Conservation (phyloP, 2,329 filamentous ascomycete species). For the Byssothecium circinans region DNA sequence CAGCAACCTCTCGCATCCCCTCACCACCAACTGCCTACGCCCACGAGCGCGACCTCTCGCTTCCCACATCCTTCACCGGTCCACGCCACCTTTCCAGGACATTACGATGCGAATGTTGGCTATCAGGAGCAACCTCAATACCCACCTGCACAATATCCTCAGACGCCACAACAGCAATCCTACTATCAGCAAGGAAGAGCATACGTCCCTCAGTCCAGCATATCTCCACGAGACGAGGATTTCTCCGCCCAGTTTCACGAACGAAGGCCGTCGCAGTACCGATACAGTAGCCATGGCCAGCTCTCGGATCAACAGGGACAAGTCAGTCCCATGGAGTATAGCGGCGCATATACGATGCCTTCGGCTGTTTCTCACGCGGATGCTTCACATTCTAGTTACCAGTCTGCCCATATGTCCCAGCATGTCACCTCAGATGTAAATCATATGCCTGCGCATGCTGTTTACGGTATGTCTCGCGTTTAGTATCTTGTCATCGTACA, state of each 20-base stretch:
- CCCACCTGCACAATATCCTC: slow-evolving; percentile 28
- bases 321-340: slow-evolving; percentile 21
- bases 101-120: slow-evolving; percentile 21
- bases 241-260: slow-evolving; percentile 25
- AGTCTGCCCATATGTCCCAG: slow-evolving; percentile 39
- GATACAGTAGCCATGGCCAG: slow-evolving; percentile 30
- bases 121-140: slow-evolving; percentile 28
- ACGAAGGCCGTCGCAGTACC: slow-evolving; percentile 21
- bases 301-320: slow-evolving; percentile 19
- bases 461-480: slow-evolving; percentile 46
- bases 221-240: slow-evolving; percentile 25
- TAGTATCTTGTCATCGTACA: slow-evolving; percentile 39
- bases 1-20: slow-evolving; percentile 36
- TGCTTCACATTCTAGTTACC: slow-evolving; percentile 33
- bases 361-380: slow-evolving; percentile 29
- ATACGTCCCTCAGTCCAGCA: slow-evolving; percentile 25
- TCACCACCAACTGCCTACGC: slow-evolving; percentile 32
- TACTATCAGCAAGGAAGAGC: slow-evolving; percentile 30
- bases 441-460: slow-evolving; percentile 41
- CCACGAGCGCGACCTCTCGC: slow-evolving; percentile 34
- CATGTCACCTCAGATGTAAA: slow-evolving; percentile 41
- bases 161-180: slow-evolving; percentile 21
- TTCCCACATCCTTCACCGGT: slow-evolving; percentile 36
- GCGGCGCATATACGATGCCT: slow-evolving; percentile 23
- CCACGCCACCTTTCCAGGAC: slow-evolving; percentile 24